A percentile compares a stretch with the other conserved stretches of the same genome.
These are phyloP conservation scores for Beauveria varroae DNA, from an alignment of 2,329 filamentous ascomycete species.

Conservation along the genomic window DNA sequence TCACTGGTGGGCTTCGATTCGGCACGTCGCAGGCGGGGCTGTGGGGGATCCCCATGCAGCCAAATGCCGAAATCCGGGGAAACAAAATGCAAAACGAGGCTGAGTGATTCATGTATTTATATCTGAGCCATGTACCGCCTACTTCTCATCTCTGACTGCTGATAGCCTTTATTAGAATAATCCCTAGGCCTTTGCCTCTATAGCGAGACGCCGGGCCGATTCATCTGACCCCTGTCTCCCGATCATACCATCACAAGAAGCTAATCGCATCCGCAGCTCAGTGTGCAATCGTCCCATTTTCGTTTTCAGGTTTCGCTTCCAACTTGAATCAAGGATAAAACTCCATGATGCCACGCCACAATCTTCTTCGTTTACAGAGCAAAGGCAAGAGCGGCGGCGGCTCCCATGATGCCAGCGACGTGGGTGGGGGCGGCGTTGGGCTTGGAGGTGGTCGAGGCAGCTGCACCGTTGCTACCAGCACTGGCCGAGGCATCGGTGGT, in stretches of 20 bases:
- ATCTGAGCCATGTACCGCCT: neutral
- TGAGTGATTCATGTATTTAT: neutral
- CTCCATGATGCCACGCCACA: no score
- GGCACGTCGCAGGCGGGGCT: neutral
- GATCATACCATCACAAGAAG: neutral
- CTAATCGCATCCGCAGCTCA: neutral
- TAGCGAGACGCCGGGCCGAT: neutral
- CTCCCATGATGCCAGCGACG: constrained; percentile 10
- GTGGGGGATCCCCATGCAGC: neutral
- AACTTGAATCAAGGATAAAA: neutral
- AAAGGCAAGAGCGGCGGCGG: constrained; percentile 11
- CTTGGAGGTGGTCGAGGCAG: neutral
- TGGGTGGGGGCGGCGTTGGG: constrained; percentile 5
- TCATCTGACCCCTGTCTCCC: neutral
- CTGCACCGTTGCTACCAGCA: neutral
- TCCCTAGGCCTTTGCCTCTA: neutral
- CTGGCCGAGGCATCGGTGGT: neutral
- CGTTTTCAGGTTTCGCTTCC: neutral
- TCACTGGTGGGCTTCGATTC: neutral
- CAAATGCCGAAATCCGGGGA: neutral
- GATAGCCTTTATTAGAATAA: neutral
- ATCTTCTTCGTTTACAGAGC: neutral
- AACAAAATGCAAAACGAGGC: neutral
- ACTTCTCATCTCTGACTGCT: neutral
- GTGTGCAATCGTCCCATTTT: neutral